Evolutionary conservation across 1,139 yeast genomes (phyloP), one percentile per base, ranked within the genome.

Genomic region (Blastobotrys petasosporus): DNA sequence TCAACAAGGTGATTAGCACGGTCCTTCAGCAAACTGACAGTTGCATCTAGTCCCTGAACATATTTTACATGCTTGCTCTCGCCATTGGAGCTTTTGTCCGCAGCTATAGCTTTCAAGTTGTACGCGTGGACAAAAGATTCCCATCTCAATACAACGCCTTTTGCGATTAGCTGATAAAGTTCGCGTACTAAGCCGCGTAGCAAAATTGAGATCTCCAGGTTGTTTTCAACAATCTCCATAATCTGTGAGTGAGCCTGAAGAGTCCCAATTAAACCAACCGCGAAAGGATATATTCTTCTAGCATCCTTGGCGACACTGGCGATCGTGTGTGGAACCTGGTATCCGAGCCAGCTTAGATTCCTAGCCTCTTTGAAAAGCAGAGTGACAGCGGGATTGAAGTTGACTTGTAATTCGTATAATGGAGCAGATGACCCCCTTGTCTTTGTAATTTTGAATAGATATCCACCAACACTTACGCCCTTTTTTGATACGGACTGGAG

Each of bases 321-420:
- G 5, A 80, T 52, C 6, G 67, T 52, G 46, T 71, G 75, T 0
- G 95, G 92, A 0, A 86, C 65, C n/a, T 73, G 76, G 54, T 74
- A 79, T 0, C 79, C 81, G 50, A 81, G 63, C 54, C 72, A 68
- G 3, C 69, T 62, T 38, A 87, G 63, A 44, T 75, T 74, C 32
- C 76, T 64, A 0, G 79, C 74, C 54, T 82, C 85, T 42, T 77
- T 73, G 58, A 74, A 74, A 12, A 44, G 30, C 3, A 77, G 60
- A 0, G 67, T 62, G 29, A 77, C 62, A 1, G 70, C 62, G 4
- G 66, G 66, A 56, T 82, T 79, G 57, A 82, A 80, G 53, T 82
- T 82, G 1, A 69, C 66, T 0, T 53, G 44, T 12, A 68, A 46
- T n/a, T 56, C 60, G 33, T 54, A 60, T 1, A 47, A 41, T 17